Evolutionary conservation across 2,329 filamentous ascomycete genomes (phyloP), one percentile per base, ranked within the genome.

Genomic region (Colletotrichum spaethianum): DNA sequence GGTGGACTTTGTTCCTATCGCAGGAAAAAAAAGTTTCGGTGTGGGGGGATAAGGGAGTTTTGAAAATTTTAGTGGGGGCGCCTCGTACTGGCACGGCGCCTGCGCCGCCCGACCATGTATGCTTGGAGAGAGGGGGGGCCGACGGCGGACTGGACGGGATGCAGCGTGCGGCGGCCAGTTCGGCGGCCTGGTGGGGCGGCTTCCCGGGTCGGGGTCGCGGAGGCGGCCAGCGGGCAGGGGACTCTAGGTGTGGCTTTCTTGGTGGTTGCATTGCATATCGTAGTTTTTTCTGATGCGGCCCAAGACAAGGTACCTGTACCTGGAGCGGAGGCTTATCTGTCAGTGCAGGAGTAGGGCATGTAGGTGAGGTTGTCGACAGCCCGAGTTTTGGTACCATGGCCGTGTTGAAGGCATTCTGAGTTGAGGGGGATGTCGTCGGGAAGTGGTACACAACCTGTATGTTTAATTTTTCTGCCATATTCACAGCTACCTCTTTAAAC

Each of bases 171-270:
- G 31, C 31, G 44, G 65, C 65, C 68, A 36, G 38, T 62, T 50
- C 70, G 66, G 70, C 66, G 52, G 57, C 69, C 64, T 65, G 63
- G 59, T 72, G 70, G 66, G 66, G 59, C 23, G 20, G 23, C 59
- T 46, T 20, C 12, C 23, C 52, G 38, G 28, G 42, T 57, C 50
- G 28, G 50, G 16, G 46, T 42, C 38, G n/a, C 48, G 38, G 62
- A 31, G 48, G 12, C 33, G 33, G 23, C 12, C 18, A 52, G 33
- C 26, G 16, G 36, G n/a, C n/a, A 31, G 28, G n/a, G 18, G 20
- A 16, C 14, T 12, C 20, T 9, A 14, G 33, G 12, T 36, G 31
- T 56, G 53, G 31, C 53, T 38, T 36, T 16, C 31, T 9, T 16
- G 8, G 20, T 38, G 31, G 20, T 56, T 56, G 53, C 53, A 56